A percentile compares a stretch with the other conserved stretches of the same genome.
These are phyloP conservation scores for Phytomonas sp. DNA, from an alignment of 208 protist species.

Conservation along the genomic window DNA sequence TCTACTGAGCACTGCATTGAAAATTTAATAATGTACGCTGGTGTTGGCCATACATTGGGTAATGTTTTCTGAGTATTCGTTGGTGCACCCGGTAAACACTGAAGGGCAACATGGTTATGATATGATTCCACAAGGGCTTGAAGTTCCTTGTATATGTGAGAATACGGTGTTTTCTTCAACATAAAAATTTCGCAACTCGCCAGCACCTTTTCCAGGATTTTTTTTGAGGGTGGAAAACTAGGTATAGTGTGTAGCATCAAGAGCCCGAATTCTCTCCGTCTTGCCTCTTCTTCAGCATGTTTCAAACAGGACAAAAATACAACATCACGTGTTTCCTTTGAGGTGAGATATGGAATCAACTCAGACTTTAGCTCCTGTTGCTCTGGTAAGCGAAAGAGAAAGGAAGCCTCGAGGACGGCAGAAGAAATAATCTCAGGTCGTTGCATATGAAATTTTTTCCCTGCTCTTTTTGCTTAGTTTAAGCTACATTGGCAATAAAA, in stretches of 20 bases:
- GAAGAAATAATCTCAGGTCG: background rate
- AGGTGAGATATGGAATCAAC: conserved; percentile 30
- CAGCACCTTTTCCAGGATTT: conserved; percentile 31
- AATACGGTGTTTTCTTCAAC: conserved; percentile 9
- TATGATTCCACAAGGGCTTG: conserved; percentile 15
- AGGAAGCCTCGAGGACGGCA: background rate
- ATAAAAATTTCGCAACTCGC: conserved; percentile 5
- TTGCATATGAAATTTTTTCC: background rate
- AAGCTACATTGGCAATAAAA: background rate
- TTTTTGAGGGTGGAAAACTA: conserved; percentile 56
- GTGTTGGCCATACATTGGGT: conserved; percentile 1
- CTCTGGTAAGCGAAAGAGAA: conserved; percentile 1
- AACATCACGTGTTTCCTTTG: conserved; percentile 40
- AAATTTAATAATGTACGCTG: background rate
- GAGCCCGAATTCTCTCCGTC: conserved; percentile 46
- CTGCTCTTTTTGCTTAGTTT: conserved; percentile 5
- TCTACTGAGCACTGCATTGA: background rate
- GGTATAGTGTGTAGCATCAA: conserved; percentile 56
- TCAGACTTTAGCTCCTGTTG: conserved; percentile 10
- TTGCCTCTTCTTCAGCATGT: conserved; percentile 44
- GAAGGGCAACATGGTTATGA: conserved; percentile 8
- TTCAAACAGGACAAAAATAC: conserved; percentile 68
- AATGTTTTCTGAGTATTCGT: background rate
- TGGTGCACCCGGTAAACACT: background rate
- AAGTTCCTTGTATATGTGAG: conserved; percentile 20